Conservation (phyloP, 495 filamentous ascomycete species). For the Trichocladium uniseriatum region DNA sequence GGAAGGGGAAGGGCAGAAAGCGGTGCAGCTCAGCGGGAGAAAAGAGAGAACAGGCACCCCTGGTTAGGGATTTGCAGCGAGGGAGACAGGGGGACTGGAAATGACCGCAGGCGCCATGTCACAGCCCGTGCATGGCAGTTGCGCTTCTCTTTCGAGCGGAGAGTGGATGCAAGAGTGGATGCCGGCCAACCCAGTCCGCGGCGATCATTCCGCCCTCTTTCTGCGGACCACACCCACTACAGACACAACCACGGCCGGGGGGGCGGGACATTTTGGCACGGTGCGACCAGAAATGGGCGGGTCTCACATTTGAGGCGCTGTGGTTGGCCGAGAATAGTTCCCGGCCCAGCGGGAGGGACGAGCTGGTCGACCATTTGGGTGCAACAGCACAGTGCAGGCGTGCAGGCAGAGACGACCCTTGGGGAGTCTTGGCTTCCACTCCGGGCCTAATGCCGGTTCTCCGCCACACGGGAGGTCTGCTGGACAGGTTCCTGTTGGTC, state of each 20-base stretch:
- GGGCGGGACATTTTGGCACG: constrained; percentile 3
- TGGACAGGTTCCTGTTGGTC: constrained; percentile 11
- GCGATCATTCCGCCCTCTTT: constrained; percentile 4
- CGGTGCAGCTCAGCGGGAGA: neutral
- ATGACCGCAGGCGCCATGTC: constrained; percentile 22
- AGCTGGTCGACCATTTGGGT: neutral
- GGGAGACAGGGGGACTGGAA: constrained; percentile 15
- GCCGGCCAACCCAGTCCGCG: neutral
- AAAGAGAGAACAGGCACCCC: neutral
- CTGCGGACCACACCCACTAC: too few relatives aligned
- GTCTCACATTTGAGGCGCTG: constrained; percentile 3
- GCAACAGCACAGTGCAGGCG: constrained; percentile 12
- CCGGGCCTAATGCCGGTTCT: constrained; percentile 17
- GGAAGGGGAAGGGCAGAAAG: neutral
- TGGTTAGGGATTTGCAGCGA: constrained; percentile 3
- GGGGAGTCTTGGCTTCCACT: constrained; percentile 12
- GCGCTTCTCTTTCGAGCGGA: constrained; percentile 24
- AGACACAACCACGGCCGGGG: too few relatives aligned
- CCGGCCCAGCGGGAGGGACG: constrained; percentile 17
- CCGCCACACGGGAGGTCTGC: constrained; percentile 7
- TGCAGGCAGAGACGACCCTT: neutral
- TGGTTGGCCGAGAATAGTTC: constrained; percentile 10
- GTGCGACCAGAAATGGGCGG: constrained; percentile 2
- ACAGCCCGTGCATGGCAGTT: constrained; percentile 16
- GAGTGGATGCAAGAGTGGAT: too few relatives aligned